phyloP scores from a whole-genome alignment of 2,329 filamentous ascomycete genomes.

The Amauroascus verrucosus region DNA sequence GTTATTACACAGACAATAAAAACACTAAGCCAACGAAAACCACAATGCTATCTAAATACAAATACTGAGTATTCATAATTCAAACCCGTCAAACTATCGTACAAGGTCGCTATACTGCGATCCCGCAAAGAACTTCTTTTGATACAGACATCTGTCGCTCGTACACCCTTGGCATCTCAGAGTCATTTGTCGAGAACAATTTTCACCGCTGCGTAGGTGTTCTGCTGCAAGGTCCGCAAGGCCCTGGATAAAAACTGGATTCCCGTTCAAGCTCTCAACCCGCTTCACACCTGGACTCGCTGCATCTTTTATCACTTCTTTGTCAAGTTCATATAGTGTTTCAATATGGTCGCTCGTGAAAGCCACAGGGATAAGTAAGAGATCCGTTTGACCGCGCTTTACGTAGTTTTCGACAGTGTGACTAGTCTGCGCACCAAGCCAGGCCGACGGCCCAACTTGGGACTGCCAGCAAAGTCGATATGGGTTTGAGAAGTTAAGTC shows the following conservation, averaged over 20 bases:
- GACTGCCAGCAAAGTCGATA: conserved; percentile 97
- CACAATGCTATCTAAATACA: no score
- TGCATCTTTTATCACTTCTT: conserved; percentile 81
- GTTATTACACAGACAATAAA: not conserved
- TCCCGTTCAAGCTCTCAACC: conserved; percentile 85
- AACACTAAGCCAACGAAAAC: not conserved
- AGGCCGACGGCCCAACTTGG: conserved; percentile 88
- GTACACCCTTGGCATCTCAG: conserved; percentile 87
- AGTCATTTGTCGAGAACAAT: conserved; percentile 77
- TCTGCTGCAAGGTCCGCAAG: conserved; percentile 75
- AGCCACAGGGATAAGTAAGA: conserved; percentile 86
- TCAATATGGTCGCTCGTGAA: conserved; percentile 99
- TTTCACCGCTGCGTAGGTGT: conserved; percentile 60
- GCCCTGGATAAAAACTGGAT: conserved; percentile 77
- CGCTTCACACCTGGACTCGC: conserved; percentile 74
- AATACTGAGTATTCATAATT: no score
- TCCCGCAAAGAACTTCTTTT: conserved; percentile 54
- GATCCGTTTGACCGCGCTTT: conserved; percentile 79
- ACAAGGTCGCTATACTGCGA: conserved; percentile 29
- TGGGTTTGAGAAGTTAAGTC: conserved; percentile 74
- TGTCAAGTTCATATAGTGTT: conserved; percentile 85
- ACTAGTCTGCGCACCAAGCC: conserved; percentile 89
- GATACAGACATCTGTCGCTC: conserved; percentile 73
- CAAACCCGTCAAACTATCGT: conserved; percentile 17
- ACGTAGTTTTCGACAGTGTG: conserved; percentile 82